phyloP scores from a whole-genome alignment of 2,329 filamentous ascomycete genomes.

The Botrytis squamosa region DNA sequence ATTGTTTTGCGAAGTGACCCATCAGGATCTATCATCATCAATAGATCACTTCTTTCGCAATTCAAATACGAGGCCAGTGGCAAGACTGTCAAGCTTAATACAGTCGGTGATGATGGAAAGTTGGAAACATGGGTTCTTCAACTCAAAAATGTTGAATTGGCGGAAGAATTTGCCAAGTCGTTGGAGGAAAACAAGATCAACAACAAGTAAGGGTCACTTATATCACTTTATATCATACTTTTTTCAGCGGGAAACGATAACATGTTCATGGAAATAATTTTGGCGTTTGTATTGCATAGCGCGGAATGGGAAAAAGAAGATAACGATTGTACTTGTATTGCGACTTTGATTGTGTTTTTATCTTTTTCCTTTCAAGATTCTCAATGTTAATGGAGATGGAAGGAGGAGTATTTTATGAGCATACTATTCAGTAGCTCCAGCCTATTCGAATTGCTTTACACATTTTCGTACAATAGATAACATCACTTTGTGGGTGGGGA shows the following conservation, averaged over 20 bases:
- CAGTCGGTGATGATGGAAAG: constrained; percentile 56
- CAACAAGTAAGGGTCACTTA: constrained; percentile 1
- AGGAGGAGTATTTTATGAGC: not conserved
- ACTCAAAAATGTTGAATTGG: constrained; percentile 57
- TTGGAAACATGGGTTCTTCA: constrained; percentile 71
- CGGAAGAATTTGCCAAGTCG: constrained; percentile 47
- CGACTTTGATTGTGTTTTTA: not conserved
- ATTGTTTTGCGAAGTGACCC: constrained; percentile 74
- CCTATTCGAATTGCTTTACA: not conserved
- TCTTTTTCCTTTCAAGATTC: not conserved
- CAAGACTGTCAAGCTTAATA: constrained; percentile 60
- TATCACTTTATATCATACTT: constrained; percentile 1
- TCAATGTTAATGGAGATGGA: not conserved
- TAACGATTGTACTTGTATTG: constrained; percentile 7
- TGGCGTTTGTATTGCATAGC: constrained; percentile 13
- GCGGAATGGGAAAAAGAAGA: constrained; percentile 10
- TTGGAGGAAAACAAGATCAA: constrained; percentile 22
- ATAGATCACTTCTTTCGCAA: constrained; percentile 62
- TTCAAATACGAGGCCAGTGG: constrained; percentile 59
- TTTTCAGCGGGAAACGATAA: constrained; percentile 4
- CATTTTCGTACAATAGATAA: not conserved
- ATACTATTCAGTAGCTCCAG: not conserved
- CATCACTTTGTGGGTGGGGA: constrained; percentile 15
- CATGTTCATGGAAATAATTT: constrained; percentile 11
- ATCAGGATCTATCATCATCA: constrained; percentile 70